phyloP scores from a whole-genome alignment of 1,139 yeast species.

The Casaregolazyma suthepensis region DNA sequence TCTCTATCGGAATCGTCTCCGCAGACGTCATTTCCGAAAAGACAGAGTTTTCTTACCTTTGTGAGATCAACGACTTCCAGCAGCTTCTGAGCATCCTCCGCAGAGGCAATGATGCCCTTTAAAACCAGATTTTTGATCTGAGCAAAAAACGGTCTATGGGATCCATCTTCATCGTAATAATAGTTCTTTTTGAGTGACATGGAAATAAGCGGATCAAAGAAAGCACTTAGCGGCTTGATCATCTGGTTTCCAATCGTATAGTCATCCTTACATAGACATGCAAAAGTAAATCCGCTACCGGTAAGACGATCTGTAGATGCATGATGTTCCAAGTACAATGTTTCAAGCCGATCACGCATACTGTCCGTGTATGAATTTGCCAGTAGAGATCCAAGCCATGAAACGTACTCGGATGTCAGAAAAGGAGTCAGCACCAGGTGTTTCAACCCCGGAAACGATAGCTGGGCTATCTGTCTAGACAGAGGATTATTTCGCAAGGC shows the following conservation, averaged over 20 bases:
- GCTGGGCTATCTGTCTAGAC: conserved; percentile 10
- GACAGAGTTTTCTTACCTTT: conserved; percentile 12
- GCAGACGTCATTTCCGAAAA: conserved; percentile 14
- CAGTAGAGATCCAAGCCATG: conserved; percentile 17
- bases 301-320: conserved; percentile 15
- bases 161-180: neutral
- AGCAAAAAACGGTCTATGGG: neutral
- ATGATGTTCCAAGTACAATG: conserved; percentile 18
- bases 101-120: conserved; percentile 18
- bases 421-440: conserved; percentile 20
- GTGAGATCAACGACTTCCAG: conserved; percentile 13
- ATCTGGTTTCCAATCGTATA: conserved; percentile 10
- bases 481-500: conserved; percentile 17
- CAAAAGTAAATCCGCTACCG: conserved; percentile 24
- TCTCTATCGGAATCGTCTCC: conserved; percentile 6
- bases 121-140: conserved; percentile 17
- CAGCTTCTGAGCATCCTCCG: conserved; percentile 10
- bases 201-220: conserved; percentile 15
- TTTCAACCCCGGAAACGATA: conserved; percentile 15
- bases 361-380: conserved; percentile 14
- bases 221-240: conserved; percentile 10
- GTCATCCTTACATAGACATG: conserved; percentile 15
- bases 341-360: conserved; percentile 4
- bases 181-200: neutral
- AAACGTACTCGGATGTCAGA: conserved; percentile 14